phyloP scores from a whole-genome alignment of 345 rosid species.

The Eucalyptus melliodora region DNA sequence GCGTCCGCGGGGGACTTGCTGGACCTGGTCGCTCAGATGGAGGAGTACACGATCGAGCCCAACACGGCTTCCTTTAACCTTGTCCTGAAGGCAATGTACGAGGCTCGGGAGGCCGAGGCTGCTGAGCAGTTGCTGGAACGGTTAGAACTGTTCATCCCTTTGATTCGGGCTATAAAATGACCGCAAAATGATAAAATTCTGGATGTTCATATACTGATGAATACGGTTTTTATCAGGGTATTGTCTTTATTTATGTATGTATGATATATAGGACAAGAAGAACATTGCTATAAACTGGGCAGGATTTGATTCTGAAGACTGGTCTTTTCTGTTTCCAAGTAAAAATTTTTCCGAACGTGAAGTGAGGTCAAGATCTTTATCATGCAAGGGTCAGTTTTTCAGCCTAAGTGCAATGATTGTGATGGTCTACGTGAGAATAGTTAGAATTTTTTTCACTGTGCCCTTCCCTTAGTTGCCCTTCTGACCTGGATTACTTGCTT shows the following conservation, averaged over 20 bases:
- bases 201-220: neutral
- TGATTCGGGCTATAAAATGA: neutral
- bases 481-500: neutral
- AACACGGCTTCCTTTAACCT: slow-evolving; percentile 75
- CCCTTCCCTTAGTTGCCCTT: neutral
- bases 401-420: neutral
- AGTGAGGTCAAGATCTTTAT: neutral
- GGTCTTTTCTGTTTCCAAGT: neutral
- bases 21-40: slow-evolving; percentile 60
- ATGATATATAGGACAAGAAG: neutral
- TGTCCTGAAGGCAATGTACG: slow-evolving; percentile 71
- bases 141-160: slow-evolving; percentile 11
- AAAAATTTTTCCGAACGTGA: neutral
- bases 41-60: slow-evolving; percentile 47
- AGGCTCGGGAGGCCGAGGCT: slow-evolving; percentile 46
- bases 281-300: neutral
- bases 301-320: neutral
- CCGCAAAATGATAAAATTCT: neutral
- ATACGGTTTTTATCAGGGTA: neutral
- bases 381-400: neutral
- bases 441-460: neutral
- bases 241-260: neutral
- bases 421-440: neutral
- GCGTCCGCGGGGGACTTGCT: slow-evolving; percentile 50
- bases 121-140: slow-evolving; percentile 71